These are phyloP conservation scores for Pyrenula massariospora DNA, from an alignment of 495 filamentous ascomycete genomes.

Conservation along the genomic window DNA sequence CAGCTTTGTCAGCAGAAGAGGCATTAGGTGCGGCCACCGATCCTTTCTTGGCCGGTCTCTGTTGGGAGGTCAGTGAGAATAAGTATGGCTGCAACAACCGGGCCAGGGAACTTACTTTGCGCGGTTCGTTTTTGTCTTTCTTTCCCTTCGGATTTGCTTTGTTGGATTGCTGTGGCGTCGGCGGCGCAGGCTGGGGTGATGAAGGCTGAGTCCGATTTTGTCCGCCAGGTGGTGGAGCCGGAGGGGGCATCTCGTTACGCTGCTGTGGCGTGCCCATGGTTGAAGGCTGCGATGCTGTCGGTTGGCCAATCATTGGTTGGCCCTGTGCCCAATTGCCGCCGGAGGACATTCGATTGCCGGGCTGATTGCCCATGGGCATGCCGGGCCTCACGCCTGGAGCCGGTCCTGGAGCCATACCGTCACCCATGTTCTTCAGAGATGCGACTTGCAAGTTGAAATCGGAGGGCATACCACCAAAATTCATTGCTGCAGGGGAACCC, in stretches of 20 bases:
- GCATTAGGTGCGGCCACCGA: slow-evolving; percentile 43
- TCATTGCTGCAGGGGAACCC: slow-evolving; percentile 73
- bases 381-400: slow-evolving; percentile 71
- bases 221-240: slow-evolving; percentile 57
- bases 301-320: slow-evolving; percentile 52
- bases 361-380: slow-evolving; percentile 47
- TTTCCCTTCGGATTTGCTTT: slow-evolving; percentile 74
- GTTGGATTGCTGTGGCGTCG: slow-evolving; percentile 68
- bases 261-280: slow-evolving; percentile 68
- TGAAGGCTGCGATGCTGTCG: slow-evolving; percentile 40
- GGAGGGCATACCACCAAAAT: slow-evolving; percentile 56
- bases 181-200: slow-evolving; percentile 77
- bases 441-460: slow-evolving; percentile 51
- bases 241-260: slow-evolving; percentile 69
- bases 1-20: slow-evolving; percentile 63
- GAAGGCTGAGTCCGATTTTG: slow-evolving; percentile 56
- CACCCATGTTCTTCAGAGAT: slow-evolving; percentile 37
- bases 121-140: slow-evolving; percentile 59
- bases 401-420: slow-evolving; percentile 41
- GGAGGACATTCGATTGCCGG: slow-evolving; percentile 37
- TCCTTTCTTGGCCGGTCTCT: slow-evolving; percentile 60
- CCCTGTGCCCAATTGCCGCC: slow-evolving; percentile 46
- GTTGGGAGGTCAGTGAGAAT: slow-evolving; percentile 8
- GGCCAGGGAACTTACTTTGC: slow-evolving; percentile 56
- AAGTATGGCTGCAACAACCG: slow-evolving; percentile 7